Percentiles rank a stretch among this genome's conserved stretches.
Evolutionary conservation across 495 filamentous ascomycete genomes (phyloP).

Genomic region (Annulohypoxylon maeteangense): DNA sequence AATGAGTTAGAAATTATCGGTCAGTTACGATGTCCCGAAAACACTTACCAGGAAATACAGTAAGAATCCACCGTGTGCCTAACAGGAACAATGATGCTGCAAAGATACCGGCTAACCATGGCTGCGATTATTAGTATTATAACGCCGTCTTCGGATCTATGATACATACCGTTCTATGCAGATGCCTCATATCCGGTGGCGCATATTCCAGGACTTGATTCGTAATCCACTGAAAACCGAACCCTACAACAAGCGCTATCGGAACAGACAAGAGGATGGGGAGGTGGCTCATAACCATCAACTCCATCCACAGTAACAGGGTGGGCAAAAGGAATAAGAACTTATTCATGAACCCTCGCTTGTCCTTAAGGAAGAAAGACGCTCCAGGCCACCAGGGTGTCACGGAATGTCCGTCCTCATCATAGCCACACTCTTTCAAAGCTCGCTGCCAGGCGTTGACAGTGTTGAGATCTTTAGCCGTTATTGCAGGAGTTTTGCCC

Average conservation of each 20-base stretch:
- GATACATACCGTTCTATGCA: conserved; percentile 82
- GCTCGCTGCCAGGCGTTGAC: conserved; percentile 83
- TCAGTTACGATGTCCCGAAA: neutral
- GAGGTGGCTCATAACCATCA: conserved; percentile 78
- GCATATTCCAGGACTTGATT: conserved; percentile 81
- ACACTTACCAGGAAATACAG: conserved; percentile 69
- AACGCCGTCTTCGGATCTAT: neutral
- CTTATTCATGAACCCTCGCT: conserved; percentile 76
- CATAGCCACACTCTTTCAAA: conserved; percentile 84
- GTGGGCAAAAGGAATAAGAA: conserved; percentile 95
- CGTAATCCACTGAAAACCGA: conserved; percentile 80
- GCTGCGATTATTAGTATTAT: conserved; percentile 59
- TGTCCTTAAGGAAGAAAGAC: conserved; percentile 73
- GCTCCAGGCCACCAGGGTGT: conserved; percentile 67
- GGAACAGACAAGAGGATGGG: conserved; percentile 81
- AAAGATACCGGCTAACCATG: conserved; percentile 93
- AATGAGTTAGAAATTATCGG: conserved; percentile 29
- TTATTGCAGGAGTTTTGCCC: conserved; percentile 85
- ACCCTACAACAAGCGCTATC: conserved; percentile 69
- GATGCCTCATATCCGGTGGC: conserved; percentile 82
- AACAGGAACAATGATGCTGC: conserved; percentile 86
- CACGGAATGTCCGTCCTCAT: conserved; percentile 76
- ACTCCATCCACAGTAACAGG: conserved; percentile 71
- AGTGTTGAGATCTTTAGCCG: conserved; percentile 91
- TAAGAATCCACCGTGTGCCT: conserved; percentile 77